Conservation (phyloP, 192 early-diverging fungal genomes). For the Gonapodya prolifera region DNA sequence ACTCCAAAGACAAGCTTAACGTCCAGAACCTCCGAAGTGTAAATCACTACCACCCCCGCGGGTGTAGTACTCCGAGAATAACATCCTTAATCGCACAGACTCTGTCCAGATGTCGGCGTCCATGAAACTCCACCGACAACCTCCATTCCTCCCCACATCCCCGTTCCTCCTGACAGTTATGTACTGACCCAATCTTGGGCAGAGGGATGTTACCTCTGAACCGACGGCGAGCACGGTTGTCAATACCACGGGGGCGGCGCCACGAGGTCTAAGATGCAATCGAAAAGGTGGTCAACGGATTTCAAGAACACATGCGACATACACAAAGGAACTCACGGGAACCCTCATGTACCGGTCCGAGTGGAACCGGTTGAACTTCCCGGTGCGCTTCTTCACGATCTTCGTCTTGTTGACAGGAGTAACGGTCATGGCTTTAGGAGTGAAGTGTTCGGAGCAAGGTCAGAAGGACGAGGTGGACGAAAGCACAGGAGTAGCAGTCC, state of each 20-base stretch:
- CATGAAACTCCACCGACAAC: too few species aligned
- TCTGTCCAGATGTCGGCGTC: too few species aligned
- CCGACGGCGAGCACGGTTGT: conserved; percentile 91
- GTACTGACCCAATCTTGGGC: conserved; percentile 92
- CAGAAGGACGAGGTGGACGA: too few species aligned
- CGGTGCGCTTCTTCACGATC: conserved; percentile 99
- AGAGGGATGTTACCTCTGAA: conserved; percentile 96
- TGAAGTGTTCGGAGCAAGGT: too few species aligned
- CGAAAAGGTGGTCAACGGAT: conserved; percentile 1
- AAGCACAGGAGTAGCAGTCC: too few species aligned
- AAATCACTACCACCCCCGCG: too few species aligned
- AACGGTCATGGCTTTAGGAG: conserved; percentile 80
- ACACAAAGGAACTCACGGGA: conserved; percentile 39
- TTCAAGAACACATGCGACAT: background rate
- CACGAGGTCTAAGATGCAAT: conserved; percentile 62
- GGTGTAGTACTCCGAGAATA: too few species aligned
- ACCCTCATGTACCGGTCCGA: conserved; percentile 97
- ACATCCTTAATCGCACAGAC: too few species aligned
- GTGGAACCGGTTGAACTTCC: conserved; percentile 92
- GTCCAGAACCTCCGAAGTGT: too few species aligned
- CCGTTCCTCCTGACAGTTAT: background rate
- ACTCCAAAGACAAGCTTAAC: too few species aligned
- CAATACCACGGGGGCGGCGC: conserved; percentile 99
- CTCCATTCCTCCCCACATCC: background rate
- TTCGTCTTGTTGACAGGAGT: conserved; percentile 83